Evolutionary conservation across 371 early-diverging fungal species (phyloP), one percentile per base, ranked within the genome.

Genomic region (Apophysomyces elegans): DNA sequence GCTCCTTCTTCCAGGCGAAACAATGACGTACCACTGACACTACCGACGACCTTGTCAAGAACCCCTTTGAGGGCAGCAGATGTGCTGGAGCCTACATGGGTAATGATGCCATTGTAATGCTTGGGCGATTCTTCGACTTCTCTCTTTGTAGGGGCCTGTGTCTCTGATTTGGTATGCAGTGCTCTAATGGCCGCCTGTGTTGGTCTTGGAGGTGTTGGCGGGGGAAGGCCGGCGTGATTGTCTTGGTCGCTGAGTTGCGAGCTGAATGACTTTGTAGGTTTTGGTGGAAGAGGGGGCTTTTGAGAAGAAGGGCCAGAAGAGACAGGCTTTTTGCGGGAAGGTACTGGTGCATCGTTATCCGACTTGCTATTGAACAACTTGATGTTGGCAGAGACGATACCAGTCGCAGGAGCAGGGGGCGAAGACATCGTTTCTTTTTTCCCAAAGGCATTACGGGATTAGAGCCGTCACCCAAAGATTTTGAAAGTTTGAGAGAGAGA

Each of bases 1-100:
- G 26, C 26, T 26, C 2, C 2, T 26, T 26, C 26, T 26, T 26
- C 26, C 26, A 26, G 26, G 26, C 26, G 26, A 26, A 26, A 26
- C 26, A 26, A 26, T 26, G 26, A 26, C 38, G 9, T 61, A 61
- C 44, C 62, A 32, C 16, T 45, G 18, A 39, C 37, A n/a, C 84
- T 79, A 12, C 78, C 88, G 45, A 87, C 88, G 65, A 90, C 78
- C 66, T 85, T 87, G 62, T 80, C 88, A 62, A 90, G 79, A 14
- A 88, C 90, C 18, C 87, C 88, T 67, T 90, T 90, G 59, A 90
- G 84, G 13, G 88, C 74, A 11, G 72, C 59, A 4, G 68, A 63
- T 14, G 71, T 64, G 37, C 36, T 69, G 13, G 69, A 32, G 38
- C 69, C 64, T 37, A 71, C 71, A n/a, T 71, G 71, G 35, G 71